Conservation (phyloP, 495 filamentous ascomycete species). For the Tuber brumale region DNA sequence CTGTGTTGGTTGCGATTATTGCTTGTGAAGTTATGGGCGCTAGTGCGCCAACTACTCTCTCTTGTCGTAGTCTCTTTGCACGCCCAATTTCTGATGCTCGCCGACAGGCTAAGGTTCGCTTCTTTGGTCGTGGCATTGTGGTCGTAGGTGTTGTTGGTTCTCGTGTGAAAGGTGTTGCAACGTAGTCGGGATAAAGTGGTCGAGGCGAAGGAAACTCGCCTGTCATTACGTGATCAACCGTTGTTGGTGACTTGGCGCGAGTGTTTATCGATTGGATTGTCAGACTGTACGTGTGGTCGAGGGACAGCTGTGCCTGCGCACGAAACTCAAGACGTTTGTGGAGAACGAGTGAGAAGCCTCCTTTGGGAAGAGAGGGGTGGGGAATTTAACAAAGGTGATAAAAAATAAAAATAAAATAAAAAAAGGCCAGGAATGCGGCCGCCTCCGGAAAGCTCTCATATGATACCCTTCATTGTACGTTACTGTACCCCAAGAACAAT, state of each 20-base stretch:
- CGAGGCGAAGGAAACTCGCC: not conserved
- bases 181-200: not conserved
- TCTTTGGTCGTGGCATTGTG: conserved; percentile 25
- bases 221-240: not conserved
- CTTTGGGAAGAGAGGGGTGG: not conserved
- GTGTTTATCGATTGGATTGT: not conserved
- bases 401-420: not conserved
- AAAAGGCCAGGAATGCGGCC: not conserved
- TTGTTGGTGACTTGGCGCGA: not conserved
- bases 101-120: conserved; percentile 23
- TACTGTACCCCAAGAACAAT: not conserved
- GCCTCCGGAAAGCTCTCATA: not conserved
- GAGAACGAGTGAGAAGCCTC: not conserved
- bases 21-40: not conserved
- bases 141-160: not conserved
- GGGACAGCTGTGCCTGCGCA: conserved; percentile 2
- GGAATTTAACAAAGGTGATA: not conserved
- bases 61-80: not conserved
- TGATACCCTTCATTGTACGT: not conserved
- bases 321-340: not conserved
- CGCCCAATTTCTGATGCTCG: not conserved
- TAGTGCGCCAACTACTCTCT: not conserved
- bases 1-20: not conserved
- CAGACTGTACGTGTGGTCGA: not conserved
- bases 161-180: not conserved